These are phyloP conservation scores for Chytriomyces sp. DNA, from an alignment of 192 early-diverging fungal genomes.

Conservation along the genomic window DNA sequence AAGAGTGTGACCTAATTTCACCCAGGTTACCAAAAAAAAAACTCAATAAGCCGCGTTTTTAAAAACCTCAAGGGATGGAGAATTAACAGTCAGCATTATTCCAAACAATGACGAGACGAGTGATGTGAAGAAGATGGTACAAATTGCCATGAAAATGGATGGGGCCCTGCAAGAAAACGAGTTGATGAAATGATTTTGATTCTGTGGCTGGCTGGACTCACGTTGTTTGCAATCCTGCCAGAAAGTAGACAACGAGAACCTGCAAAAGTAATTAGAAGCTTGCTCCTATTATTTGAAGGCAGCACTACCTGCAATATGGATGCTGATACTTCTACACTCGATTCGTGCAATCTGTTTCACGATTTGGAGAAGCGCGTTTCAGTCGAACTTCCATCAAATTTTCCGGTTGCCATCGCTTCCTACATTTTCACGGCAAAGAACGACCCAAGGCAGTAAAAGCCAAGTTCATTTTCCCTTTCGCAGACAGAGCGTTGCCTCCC, in stretches of 20 bases:
- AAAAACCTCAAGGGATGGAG: constrained; percentile 40
- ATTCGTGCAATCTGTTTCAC: constrained; percentile 52
- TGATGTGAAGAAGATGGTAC: constrained; percentile 32
- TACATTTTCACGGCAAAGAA: constrained; percentile 58
- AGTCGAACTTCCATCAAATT: not conserved
- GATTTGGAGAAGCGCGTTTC: too few species aligned
- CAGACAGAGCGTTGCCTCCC: constrained; percentile 56
- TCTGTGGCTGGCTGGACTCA: constrained; percentile 27
- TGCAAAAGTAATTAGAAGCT: constrained; percentile 20
- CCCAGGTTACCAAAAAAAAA: too few species aligned
- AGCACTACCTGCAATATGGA: too few species aligned
- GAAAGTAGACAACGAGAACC: constrained; percentile 56
- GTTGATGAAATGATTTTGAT: too few species aligned
- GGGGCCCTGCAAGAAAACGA: constrained; percentile 1
- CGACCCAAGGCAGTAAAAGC: constrained; percentile 58
- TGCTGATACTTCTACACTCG: not conserved
- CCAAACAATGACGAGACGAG: constrained; percentile 58
- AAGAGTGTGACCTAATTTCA: constrained; percentile 40
- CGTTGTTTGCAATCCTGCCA: constrained; percentile 56
- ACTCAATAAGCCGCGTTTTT: too few species aligned
- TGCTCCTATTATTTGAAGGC: too few species aligned
- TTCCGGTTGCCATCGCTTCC: not conserved
- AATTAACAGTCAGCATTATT: constrained; percentile 49
- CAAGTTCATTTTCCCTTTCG: constrained; percentile 54
- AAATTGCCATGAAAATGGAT: constrained; percentile 22